Evolutionary conservation across 2,329 filamentous ascomycete genomes (phyloP).

Genomic region (Pseudocercospora fuligena): DNA sequence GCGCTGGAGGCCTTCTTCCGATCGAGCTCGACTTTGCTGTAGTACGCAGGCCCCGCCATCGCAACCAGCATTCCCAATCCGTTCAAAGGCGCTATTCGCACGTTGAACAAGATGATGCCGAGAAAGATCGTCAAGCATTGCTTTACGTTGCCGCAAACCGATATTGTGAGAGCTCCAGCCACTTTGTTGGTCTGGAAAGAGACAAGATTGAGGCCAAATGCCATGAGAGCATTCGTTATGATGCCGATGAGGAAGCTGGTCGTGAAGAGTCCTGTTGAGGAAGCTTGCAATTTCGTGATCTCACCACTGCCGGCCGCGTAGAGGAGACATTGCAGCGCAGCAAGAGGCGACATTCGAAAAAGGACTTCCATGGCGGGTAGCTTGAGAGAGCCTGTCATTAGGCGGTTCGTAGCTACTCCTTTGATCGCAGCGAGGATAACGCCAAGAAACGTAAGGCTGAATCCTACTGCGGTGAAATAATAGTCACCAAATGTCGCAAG

Average conservation of each 20-base stretch:
- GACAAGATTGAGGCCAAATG: conserved; percentile 44
- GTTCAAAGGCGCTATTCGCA: conserved; percentile 49
- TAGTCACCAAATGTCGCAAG: conserved; percentile 68
- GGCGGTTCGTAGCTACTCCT: conserved; percentile 67
- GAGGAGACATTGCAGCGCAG: conserved; percentile 29
- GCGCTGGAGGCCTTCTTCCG: conserved; percentile 44
- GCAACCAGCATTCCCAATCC: conserved; percentile 60
- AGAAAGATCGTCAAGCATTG: conserved; percentile 45
- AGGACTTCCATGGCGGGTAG: conserved; percentile 65
- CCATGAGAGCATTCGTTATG: conserved; percentile 41
- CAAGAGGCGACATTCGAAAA: conserved; percentile 42
- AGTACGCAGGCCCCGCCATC: conserved; percentile 62
- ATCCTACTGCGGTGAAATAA: conserved; percentile 62
- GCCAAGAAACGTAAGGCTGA: conserved; percentile 45
- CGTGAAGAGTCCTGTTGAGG: conserved; percentile 34
- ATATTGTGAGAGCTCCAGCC: conserved; percentile 44
- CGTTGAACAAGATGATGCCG: conserved; percentile 45
- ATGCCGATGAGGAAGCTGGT: conserved; percentile 32
- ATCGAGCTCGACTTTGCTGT: conserved; percentile 63
- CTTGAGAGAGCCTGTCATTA: conserved; percentile 65
- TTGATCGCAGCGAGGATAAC: conserved; percentile 52
- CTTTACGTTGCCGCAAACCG: conserved; percentile 46
- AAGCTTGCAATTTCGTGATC: conserved; percentile 30
- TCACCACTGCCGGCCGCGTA: conserved; percentile 45
- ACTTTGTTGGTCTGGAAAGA: conserved; percentile 47